phyloP scores from a whole-genome alignment of 1,139 yeast genomes.

The Barnettozyma hawaiiensis region DNA sequence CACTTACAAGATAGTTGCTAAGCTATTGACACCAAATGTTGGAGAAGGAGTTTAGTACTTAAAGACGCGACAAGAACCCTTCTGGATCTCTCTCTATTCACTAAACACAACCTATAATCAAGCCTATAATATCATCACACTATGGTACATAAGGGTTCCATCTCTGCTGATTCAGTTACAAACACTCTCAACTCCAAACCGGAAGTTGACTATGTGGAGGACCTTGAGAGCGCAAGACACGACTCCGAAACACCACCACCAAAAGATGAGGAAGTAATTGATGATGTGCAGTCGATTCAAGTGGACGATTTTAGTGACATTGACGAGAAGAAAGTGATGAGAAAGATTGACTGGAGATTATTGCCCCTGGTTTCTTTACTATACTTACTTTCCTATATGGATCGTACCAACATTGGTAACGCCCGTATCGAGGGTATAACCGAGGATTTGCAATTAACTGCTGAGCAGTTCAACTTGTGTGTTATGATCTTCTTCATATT shows the following conservation, averaged over 20 bases:
- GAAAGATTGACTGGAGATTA: conserved; percentile 41
- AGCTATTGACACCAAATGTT: neutral
- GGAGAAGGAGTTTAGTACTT: neutral
- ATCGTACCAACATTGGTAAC: conserved; percentile 56
- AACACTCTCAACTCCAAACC: conserved; percentile 1
- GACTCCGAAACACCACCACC: neutral
- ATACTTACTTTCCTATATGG: conserved; percentile 50
- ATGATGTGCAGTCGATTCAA: neutral
- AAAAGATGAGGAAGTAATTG: neutral
- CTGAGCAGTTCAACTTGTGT: conserved; percentile 46
- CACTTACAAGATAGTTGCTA: neutral
- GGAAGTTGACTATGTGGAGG: conserved; percentile 5
- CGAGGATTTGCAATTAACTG: conserved; percentile 42
- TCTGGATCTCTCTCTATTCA: neutral
- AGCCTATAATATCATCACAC: no score
- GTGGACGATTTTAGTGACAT: conserved; percentile 18
- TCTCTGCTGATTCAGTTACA: neutral
- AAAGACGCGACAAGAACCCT: neutral
- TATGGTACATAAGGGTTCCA: neutral
- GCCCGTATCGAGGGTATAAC: conserved; percentile 56
- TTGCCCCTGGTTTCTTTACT: conserved; percentile 46
- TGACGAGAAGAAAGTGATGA: conserved; percentile 33
- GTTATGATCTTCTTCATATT: conserved; percentile 53
- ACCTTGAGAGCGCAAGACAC: conserved; percentile 1
- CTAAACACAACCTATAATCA: no score